Conservation (phyloP, 768 basidiomycete genomes). For the Boletus rubroflammeus region DNA sequence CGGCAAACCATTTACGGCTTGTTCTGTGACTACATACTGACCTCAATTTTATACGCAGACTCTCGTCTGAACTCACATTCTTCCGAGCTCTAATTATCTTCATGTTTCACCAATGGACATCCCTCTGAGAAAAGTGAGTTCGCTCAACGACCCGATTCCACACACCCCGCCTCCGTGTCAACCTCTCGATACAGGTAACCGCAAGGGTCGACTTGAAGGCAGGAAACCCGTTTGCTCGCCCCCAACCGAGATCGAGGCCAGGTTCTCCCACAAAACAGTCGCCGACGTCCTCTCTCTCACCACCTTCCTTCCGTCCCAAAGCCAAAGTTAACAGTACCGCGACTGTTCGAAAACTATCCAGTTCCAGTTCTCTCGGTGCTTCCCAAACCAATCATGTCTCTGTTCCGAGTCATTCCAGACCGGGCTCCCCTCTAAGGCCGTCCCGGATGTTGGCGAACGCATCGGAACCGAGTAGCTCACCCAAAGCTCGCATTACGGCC, state of each 20-base stretch:
- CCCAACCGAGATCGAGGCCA: slow-evolving; percentile 40
- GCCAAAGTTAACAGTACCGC: slow-evolving; percentile 62
- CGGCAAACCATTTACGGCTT: slow-evolving; percentile 12
- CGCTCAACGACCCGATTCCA: neutral
- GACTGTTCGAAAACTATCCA: slow-evolving; percentile 31
- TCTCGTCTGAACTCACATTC: neutral
- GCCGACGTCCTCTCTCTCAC: slow-evolving; percentile 25
- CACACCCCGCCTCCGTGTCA: slow-evolving; percentile 4
- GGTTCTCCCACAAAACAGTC: slow-evolving; percentile 45
- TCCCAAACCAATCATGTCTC: slow-evolving; percentile 26
- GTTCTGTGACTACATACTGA: neutral
- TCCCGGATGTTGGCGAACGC: slow-evolving; percentile 34
- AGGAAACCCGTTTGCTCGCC: slow-evolving; percentile 29
- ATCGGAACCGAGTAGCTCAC: slow-evolving; percentile 24
- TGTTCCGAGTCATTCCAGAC: slow-evolving; percentile 42
- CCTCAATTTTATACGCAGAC: neutral
- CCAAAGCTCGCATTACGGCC: slow-evolving; percentile 24
- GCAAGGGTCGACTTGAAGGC: slow-evolving; percentile 46
- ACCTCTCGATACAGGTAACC: slow-evolving; percentile 43
- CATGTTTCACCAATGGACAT: slow-evolving; percentile 34
- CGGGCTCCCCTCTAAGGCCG: slow-evolving; percentile 37
- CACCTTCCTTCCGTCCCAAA: slow-evolving; percentile 41
- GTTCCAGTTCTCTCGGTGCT: slow-evolving; percentile 19
- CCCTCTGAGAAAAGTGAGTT: slow-evolving; percentile 45
- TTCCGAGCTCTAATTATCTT: neutral